A percentile compares a stretch with the other conserved stretches of the same genome.
Evolutionary conservation across 163 green algal species (phyloP).

Genomic region (Scenedesmus sp.): DNA sequence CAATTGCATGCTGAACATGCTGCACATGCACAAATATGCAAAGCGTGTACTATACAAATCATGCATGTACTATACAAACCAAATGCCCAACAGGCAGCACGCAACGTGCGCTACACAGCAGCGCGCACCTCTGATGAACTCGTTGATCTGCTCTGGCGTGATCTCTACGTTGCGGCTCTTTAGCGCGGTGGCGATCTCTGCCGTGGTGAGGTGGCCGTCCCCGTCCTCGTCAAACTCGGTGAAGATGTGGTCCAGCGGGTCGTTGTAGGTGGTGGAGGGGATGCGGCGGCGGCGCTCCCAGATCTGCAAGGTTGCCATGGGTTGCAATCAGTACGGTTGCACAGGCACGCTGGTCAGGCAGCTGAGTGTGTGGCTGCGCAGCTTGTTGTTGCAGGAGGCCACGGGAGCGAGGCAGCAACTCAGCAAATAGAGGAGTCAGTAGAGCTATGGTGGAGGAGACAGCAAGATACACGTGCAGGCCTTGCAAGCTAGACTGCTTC

Average conservation of each 20-base stretch:
- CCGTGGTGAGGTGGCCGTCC: constrained; percentile 55
- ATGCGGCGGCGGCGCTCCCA: constrained; percentile 56
- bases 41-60: too few relatives aligned
- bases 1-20: too few relatives aligned
- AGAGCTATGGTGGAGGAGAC: too few relatives aligned
- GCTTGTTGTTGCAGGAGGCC: background rate
- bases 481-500: too few relatives aligned
- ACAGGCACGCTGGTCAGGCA: background rate
- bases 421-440: too few relatives aligned
- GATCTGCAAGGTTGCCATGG: constrained; percentile 22
- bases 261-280: constrained; percentile 57
- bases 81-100: background rate
- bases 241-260: constrained; percentile 61
- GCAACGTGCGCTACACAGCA: background rate
- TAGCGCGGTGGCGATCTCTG: constrained; percentile 55
- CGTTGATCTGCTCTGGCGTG: constrained; percentile 46
- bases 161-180: constrained; percentile 36
- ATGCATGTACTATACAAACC: too few relatives aligned
- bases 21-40: too few relatives aligned
- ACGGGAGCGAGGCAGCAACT: too few relatives aligned
- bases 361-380: background rate
- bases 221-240: constrained; percentile 59
- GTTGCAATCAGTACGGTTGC: background rate
- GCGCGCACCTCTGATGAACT: constrained; percentile 57
- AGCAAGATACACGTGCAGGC: too few relatives aligned